Conservation (phyloP, 176 grass and related monocot species). For the Aegilops bicornis region DNA sequence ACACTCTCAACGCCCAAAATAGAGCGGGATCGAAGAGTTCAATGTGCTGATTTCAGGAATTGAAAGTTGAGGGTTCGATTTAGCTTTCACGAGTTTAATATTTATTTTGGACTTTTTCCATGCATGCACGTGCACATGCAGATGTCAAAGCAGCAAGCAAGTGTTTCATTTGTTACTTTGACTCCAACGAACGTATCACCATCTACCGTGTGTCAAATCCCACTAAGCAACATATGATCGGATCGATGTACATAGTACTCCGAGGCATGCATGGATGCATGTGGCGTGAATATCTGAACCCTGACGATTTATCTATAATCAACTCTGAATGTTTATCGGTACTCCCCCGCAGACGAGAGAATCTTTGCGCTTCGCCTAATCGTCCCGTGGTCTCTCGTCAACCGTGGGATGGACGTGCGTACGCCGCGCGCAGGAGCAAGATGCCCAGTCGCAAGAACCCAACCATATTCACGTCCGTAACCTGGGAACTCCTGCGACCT, state of each 20-base stretch:
- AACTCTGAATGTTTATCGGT: constrained; percentile 4
- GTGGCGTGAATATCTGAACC: neutral
- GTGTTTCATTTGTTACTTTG: no score
- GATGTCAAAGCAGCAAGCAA: neutral
- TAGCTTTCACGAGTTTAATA: no score
- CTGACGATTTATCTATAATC: neutral
- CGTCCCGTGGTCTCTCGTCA: neutral
- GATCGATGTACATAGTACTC: neutral
- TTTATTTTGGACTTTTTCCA: no score
- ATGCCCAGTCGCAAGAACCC: neutral
- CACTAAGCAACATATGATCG: neutral
- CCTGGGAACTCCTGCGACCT: neutral
- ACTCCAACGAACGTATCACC: no score
- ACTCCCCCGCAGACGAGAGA: neutral
- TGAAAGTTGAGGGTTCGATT: no score
- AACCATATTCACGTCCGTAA: neutral
- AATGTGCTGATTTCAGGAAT: no score
- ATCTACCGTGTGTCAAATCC: neutral
- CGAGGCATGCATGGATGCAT: neutral
- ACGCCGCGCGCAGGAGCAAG: neutral
- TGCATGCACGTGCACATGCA: neutral
- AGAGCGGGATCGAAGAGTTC: no score
- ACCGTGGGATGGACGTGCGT: constrained; percentile 17
- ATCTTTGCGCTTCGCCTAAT: neutral
- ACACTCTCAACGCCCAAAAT: no score